A percentile compares a stretch with the other conserved stretches of the same genome.
These are phyloP conservation scores for Globisporangium orthogonon DNA, from an alignment of 352 stramenopile species.

Conservation along the genomic window DNA sequence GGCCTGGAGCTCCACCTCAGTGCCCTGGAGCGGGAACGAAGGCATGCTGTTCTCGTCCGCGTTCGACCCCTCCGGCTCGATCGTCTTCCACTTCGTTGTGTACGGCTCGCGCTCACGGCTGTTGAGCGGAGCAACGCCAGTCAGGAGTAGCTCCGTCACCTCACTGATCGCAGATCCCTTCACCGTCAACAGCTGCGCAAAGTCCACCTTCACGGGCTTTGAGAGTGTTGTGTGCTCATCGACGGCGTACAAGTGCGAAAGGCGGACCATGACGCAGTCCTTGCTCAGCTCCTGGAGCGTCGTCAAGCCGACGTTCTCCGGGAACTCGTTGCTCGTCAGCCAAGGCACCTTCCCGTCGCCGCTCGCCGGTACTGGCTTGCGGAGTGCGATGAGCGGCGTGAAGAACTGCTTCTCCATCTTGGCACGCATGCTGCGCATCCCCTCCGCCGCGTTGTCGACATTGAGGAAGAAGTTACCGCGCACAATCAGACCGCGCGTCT, in stretches of 20 bases:
- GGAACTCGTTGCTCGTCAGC: constrained; percentile 70
- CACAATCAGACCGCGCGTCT: constrained; percentile 54
- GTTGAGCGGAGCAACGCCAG: constrained; percentile 60
- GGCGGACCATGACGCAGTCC: constrained; percentile 81
- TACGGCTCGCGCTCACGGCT: constrained; percentile 10
- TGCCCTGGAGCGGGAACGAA: constrained; percentile 43
- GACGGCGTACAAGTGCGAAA: constrained; percentile 92
- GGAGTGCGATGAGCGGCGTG: constrained; percentile 47
- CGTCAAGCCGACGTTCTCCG: constrained; percentile 91
- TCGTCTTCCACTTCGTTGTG: constrained; percentile 28
- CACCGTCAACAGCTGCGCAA: constrained; percentile 44
- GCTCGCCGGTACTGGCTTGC: constrained; percentile 23
- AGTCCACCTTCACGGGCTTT: constrained; percentile 67
- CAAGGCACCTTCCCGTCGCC: constrained; percentile 55
- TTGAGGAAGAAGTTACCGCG: constrained; percentile 69
- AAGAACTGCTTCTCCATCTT: constrained; percentile 75
- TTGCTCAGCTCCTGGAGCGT: constrained; percentile 82
- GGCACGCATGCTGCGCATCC: constrained; percentile 43
- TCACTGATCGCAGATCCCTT: constrained; percentile 44
- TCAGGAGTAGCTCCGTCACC: constrained; percentile 87
- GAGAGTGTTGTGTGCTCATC: constrained; percentile 83
- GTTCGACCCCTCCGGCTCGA: constrained; percentile 17
- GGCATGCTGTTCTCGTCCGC: constrained; percentile 4
- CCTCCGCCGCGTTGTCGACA: constrained; percentile 45
- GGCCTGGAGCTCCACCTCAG: constrained; percentile 66